Percentiles rank a stretch among this genome's conserved stretches.
Conservation (phyloP, 345 rosid genomes). For the Aurinia saxatilis region DNA sequence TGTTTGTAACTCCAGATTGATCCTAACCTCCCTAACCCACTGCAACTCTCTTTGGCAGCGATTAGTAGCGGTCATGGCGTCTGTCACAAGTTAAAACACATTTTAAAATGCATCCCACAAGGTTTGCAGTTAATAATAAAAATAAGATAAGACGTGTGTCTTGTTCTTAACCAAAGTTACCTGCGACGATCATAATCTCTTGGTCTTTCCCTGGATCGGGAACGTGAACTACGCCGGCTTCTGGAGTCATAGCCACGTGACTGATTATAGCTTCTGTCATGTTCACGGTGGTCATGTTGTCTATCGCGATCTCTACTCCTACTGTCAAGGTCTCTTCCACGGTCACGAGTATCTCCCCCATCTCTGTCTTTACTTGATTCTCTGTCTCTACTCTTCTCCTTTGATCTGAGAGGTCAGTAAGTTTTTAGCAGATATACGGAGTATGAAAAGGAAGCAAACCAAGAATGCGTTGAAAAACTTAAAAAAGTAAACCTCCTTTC, state of each 20-base stretch:
- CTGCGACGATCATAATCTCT: conserved; percentile 87
- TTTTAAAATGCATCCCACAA: neutral
- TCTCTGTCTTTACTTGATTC: conserved; percentile 66
- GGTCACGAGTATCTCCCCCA: conserved; percentile 66
- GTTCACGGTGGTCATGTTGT: conserved; percentile 53
- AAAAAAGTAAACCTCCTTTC: conserved; percentile 23
- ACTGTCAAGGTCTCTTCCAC: conserved; percentile 76
- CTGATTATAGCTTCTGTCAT: conserved; percentile 51
- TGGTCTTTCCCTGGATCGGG: conserved; percentile 71
- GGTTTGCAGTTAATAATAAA: neutral
- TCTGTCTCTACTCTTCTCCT: conserved; percentile 62
- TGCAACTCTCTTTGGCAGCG: conserved; percentile 1
- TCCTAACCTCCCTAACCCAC: conserved; percentile 13
- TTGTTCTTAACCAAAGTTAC: conserved; percentile 24
- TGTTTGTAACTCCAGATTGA: conserved; percentile 20
- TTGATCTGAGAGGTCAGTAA: conserved; percentile 44
- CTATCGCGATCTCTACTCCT: conserved; percentile 85
- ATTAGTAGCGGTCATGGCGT: conserved; percentile 32
- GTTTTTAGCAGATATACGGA: neutral
- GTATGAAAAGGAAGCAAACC: neutral
- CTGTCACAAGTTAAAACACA: conserved; percentile 5
- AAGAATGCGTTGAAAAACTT: neutral
- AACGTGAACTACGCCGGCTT: conserved; percentile 70
- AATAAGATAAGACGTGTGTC: neutral
- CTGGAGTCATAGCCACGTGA: conserved; percentile 77